Evolutionary conservation across 352 stramenopile species (phyloP).

Genomic region (Pythium pectinolyticum): DNA sequence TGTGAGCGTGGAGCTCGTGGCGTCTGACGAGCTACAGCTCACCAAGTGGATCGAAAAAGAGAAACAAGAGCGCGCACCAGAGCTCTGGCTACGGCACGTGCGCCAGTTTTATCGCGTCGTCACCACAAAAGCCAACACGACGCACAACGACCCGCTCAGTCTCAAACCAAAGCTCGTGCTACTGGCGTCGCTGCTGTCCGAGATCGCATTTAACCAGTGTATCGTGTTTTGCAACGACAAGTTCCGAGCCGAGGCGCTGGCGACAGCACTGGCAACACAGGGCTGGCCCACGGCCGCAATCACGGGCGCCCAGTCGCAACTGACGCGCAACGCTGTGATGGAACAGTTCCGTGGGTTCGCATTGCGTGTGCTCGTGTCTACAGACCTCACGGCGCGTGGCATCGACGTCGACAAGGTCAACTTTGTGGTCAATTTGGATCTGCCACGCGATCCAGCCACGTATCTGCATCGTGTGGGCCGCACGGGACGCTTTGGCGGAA

Average conservation of each 20-base stretch:
- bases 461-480: conserved; percentile 79
- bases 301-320: conserved; percentile 64
- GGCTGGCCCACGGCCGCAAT: conserved; percentile 66
- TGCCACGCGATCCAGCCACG: conserved; percentile 69
- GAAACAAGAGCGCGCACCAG: conserved; percentile 37
- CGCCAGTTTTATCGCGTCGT: conserved; percentile 73
- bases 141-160: conserved; percentile 32
- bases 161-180: conserved; percentile 61
- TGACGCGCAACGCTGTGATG: conserved; percentile 63
- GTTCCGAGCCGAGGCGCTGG: conserved; percentile 65
- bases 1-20: conserved; percentile 68
- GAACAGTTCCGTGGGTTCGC: conserved; percentile 47
- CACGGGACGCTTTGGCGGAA: conserved; percentile 71
- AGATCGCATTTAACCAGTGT: conserved; percentile 74
- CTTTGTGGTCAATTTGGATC: conserved; percentile 78
- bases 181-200: conserved; percentile 54
- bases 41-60: conserved; percentile 52
- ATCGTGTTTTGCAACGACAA: conserved; percentile 89
- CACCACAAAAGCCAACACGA: neutral
- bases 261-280: conserved; percentile 45
- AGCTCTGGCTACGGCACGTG: conserved; percentile 75
- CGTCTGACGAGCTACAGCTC: conserved; percentile 39
- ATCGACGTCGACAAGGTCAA: conserved; percentile 81
- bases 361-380: conserved; percentile 72
- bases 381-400: conserved; percentile 70